phyloP scores from a whole-genome alignment of 1,284 basidiomycete genomes.

The Trichosporon ovoides region DNA sequence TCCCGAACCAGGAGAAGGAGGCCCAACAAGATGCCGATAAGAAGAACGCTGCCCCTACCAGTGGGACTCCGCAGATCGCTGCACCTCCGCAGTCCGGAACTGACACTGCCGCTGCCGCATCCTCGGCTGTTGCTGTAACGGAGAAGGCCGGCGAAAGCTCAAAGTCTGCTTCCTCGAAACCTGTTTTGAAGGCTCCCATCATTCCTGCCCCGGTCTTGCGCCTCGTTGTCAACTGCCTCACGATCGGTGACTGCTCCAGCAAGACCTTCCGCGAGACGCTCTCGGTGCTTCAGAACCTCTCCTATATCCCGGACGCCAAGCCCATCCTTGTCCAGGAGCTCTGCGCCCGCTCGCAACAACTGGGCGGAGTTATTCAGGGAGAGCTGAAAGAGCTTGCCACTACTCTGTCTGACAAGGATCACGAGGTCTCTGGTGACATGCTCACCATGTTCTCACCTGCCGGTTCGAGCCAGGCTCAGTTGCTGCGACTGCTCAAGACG shows the following conservation, averaged over 20 bases:
- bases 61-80: too few species aligned
- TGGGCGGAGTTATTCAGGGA: constrained; percentile 64
- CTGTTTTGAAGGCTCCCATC: constrained; percentile 57
- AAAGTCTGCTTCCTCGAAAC: background rate
- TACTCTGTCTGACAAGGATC: constrained; percentile 57
- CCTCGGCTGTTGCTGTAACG: background rate
- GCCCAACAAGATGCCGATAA: constrained; percentile 7
- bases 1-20: constrained; percentile 10
- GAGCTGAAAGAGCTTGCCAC: constrained; percentile 71
- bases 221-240: constrained; percentile 88
- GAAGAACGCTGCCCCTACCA: constrained; percentile 5
- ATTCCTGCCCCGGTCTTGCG: constrained; percentile 75
- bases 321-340: constrained; percentile 83
- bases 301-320: constrained; percentile 75
- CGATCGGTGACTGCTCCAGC: constrained; percentile 86
- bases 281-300: constrained; percentile 81
- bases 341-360: constrained; percentile 73
- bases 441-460: constrained; percentile 84
- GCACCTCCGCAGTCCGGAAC: constrained; percentile 1
- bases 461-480: constrained; percentile 85
- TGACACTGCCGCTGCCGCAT: background rate
- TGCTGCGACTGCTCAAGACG: constrained; percentile 86
- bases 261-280: constrained; percentile 87
- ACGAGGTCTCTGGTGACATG: constrained; percentile 55
- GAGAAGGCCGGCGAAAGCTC: constrained; percentile 2